These are phyloP conservation scores for Candida methanosorbosa DNA, from an alignment of 805 yeast species.

Conservation along the genomic window DNA sequence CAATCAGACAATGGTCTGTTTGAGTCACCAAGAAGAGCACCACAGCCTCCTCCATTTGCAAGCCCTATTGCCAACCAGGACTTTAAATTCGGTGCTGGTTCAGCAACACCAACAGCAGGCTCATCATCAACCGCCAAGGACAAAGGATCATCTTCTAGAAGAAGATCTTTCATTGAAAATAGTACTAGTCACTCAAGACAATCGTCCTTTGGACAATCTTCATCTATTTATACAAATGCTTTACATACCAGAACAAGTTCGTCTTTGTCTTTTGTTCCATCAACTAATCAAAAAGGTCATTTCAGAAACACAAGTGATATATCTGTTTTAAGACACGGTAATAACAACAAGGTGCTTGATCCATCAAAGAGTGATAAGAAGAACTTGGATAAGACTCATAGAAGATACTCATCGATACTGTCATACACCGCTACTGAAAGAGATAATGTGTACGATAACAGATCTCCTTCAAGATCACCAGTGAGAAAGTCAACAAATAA, in stretches of 20 bases:
- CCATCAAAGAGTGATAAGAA: constrained; percentile 4
- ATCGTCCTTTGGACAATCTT: constrained; percentile 20
- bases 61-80: constrained; percentile 15
- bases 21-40: constrained; percentile 65
- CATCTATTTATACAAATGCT: constrained; percentile 37
- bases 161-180: constrained; percentile 7
- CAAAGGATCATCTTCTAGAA: constrained; percentile 1
- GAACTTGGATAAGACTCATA: constrained; percentile 24
- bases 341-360: too few species aligned
- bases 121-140: too few species aligned
- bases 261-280: constrained; percentile 17
- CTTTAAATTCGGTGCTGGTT: constrained; percentile 16
- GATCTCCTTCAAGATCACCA: constrained; percentile 10
- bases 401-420: constrained; percentile 53
- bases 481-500: constrained; percentile 2
- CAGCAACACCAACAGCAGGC: constrained; percentile 4
- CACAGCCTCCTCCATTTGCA: constrained; percentile 46
- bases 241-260: constrained; percentile 26
- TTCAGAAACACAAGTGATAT: constrained; percentile 36
- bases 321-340: constrained; percentile 20
- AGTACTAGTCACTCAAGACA: constrained; percentile 15
- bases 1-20: constrained; percentile 23
- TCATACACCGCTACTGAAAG: constrained; percentile 25
- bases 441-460: constrained; percentile 11
- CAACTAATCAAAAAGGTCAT: constrained; percentile 21